Conservation (phyloP, 2,329 filamentous ascomycete genomes). For the Xylariaceae sp. region DNA sequence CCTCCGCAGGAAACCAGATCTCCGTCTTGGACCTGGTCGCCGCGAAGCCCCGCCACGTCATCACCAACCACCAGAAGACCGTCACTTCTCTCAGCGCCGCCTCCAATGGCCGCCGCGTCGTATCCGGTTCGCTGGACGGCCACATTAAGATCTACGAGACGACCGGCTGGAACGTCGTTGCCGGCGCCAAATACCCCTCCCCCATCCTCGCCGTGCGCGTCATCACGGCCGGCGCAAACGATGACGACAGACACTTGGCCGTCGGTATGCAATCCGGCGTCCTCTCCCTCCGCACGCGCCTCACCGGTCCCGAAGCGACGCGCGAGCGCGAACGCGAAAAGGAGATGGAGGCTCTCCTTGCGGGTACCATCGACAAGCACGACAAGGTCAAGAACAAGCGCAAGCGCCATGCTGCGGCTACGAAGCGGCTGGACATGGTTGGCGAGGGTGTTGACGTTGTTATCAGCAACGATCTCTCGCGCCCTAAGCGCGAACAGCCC, state of each 20-base stretch:
- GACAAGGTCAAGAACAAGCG: slow-evolving; percentile 67
- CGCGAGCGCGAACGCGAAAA: slow-evolving; percentile 71
- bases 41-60: slow-evolving; percentile 77
- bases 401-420: slow-evolving; percentile 49
- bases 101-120: slow-evolving; percentile 71
- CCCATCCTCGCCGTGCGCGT: slow-evolving; percentile 82
- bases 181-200: slow-evolving; percentile 85
- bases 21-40: slow-evolving; percentile 90
- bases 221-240: slow-evolving; percentile 59
- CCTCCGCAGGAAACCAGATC: slow-evolving; percentile 78
- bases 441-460: slow-evolving; percentile 85
- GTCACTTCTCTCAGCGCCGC: slow-evolving; percentile 83
- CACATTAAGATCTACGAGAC: slow-evolving; percentile 98
- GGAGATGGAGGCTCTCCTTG: slow-evolving; percentile 77
- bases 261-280: slow-evolving; percentile 93
- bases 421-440: slow-evolving; percentile 64
- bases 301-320: slow-evolving; percentile 74
- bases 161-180: slow-evolving; percentile 91
- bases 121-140: slow-evolving; percentile 86
- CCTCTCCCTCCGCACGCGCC: slow-evolving; percentile 83
- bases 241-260: slow-evolving; percentile 85
- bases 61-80: slow-evolving; percentile 96
- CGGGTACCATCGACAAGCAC: slow-evolving; percentile 71
- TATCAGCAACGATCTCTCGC: slow-evolving; percentile 63
- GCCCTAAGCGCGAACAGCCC: slow-evolving; percentile 47